Evolutionary conservation across 2,329 filamentous ascomycete species (phyloP).

Genomic region (Exophiala aquamarina): DNA sequence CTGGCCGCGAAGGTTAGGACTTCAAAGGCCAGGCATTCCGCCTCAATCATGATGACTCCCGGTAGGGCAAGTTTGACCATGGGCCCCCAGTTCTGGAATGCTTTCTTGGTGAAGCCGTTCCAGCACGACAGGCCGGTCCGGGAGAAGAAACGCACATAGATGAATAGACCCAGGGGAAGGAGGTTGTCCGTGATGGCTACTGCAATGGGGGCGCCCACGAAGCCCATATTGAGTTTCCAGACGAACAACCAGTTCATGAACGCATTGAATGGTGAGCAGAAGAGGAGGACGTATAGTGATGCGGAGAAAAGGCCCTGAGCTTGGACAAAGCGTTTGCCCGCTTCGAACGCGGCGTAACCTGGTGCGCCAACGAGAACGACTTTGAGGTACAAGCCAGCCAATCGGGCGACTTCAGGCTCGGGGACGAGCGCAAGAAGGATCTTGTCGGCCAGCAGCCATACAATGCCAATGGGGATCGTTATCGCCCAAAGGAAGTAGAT

Average conservation of each 20-base stretch:
- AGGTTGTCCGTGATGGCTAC: constrained; percentile 74
- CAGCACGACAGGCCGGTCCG: constrained; percentile 68
- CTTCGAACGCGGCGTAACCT: constrained; percentile 74
- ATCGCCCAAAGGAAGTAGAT: constrained; percentile 71
- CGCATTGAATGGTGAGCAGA: constrained; percentile 79
- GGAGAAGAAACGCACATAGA: constrained; percentile 68
- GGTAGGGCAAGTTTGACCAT: constrained; percentile 88
- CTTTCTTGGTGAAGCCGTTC: constrained; percentile 72
- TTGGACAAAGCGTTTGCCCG: constrained; percentile 81
- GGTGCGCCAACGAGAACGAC: constrained; percentile 70
- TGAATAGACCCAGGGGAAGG: constrained; percentile 69
- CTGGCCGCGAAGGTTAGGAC: constrained; percentile 80
- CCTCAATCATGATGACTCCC: constrained; percentile 89
- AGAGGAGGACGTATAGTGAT: constrained; percentile 76
- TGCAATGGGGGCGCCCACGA: constrained; percentile 77
- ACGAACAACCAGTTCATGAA: constrained; percentile 80
- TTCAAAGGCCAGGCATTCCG: constrained; percentile 92
- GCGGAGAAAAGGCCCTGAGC: constrained; percentile 84
- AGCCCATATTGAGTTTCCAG: constrained; percentile 68
- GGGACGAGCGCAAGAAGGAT: constrained; percentile 70
- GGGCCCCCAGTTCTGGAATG: constrained; percentile 72
- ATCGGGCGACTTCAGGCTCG: constrained; percentile 65
- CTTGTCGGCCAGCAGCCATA: constrained; percentile 69
- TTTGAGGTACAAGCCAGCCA: constrained; percentile 73
- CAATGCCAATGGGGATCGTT: constrained; percentile 68